phyloP scores from a whole-genome alignment of 139 green algal genomes.

The Prasinococcaceae sp. region DNA sequence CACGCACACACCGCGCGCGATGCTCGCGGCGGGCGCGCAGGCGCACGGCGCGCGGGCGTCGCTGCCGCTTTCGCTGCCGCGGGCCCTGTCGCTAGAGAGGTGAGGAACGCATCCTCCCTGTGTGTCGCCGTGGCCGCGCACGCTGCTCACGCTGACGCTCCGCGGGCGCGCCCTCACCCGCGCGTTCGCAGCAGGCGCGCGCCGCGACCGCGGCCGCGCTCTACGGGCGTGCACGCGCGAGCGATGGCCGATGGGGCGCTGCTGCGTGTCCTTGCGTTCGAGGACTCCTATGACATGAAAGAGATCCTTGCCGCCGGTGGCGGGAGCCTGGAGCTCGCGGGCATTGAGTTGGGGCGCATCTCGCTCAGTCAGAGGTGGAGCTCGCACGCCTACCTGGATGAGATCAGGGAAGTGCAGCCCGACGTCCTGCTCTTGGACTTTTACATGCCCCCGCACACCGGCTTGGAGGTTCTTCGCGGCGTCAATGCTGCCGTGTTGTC shows the following conservation, averaged over 20 bases:
- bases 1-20: background rate
- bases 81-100: background rate
- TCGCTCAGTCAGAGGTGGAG: background rate
- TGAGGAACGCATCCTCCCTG: background rate
- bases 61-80: background rate
- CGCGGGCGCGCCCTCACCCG: background rate
- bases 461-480: background rate
- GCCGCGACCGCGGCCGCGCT: too few relatives aligned
- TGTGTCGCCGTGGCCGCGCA: background rate
- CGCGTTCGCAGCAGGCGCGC: too few relatives aligned
- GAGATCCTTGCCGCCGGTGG: background rate
- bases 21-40: background rate
- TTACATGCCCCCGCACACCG: constrained; percentile 1
- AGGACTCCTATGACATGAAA: constrained; percentile 1
- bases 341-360: too few relatives aligned
- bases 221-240: background rate
- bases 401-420: background rate
- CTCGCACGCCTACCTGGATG: background rate
- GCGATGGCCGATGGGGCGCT: background rate
- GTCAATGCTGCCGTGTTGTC: background rate
- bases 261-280: constrained; percentile 3
- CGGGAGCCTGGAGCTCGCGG: background rate
- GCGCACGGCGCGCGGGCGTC: background rate
- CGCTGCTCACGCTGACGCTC: background rate
- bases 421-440: constrained; percentile 7